Percentiles rank a stretch among this genome's conserved stretches.
Evolutionary conservation across 371 early-diverging fungal genomes (phyloP).

Genomic region (Lichtheimia ramosa): DNA sequence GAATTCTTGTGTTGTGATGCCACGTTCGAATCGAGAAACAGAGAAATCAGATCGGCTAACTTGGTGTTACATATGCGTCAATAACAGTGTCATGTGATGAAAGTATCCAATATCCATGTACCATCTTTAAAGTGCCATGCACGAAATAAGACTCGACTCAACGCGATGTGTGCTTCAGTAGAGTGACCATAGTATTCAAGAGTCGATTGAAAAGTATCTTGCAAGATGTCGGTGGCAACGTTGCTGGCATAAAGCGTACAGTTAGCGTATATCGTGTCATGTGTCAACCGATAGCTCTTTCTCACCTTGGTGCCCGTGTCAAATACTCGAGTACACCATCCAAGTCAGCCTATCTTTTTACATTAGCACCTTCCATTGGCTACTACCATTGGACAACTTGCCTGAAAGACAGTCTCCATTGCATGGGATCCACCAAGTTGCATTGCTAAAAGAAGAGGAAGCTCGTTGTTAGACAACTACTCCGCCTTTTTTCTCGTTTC

Average conservation of each 20-base stretch:
- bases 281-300: background rate
- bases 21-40: conserved; percentile 22
- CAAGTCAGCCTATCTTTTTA: conserved; percentile 15
- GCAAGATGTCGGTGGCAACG: background rate
- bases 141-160: conserved; percentile 22
- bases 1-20: conserved; percentile 13
- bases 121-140: conserved; percentile 18
- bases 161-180: conserved; percentile 1
- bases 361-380: background rate
- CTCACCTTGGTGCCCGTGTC: background rate
- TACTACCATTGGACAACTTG: background rate
- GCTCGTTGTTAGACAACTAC: no score
- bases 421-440: background rate
- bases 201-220: conserved; percentile 6
- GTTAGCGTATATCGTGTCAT: no score
- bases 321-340: conserved; percentile 21
- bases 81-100: background rate
- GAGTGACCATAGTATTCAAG: conserved; percentile 14
- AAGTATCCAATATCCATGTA: background rate
- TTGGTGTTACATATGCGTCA: conserved; percentile 2
- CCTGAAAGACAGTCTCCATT: conserved; percentile 6
- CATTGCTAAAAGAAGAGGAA: no score
- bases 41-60: conserved; percentile 18
- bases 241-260: background rate
- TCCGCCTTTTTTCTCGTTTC: background rate